A percentile compares a stretch with the other conserved stretches of the same genome.
These are phyloP conservation scores for Flaveria bidentis DNA, from an alignment of 129 eudicot species.

Conservation along the genomic window DNA sequence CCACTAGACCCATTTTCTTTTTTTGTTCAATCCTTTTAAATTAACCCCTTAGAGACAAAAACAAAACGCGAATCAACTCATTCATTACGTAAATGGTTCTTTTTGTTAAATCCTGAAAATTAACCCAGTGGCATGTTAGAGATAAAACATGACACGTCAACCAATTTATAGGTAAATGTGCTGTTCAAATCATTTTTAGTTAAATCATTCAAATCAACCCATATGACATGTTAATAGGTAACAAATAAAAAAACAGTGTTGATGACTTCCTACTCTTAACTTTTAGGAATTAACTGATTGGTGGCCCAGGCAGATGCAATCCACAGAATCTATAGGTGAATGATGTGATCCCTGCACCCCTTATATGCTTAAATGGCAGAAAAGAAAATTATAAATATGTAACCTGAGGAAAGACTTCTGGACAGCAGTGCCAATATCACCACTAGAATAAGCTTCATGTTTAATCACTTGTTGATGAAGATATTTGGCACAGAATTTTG, in stretches of 20 bases:
- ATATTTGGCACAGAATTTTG: conserved; percentile 81
- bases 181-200: no score
- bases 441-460: conserved; percentile 66
- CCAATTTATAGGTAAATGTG: no score
- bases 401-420: conserved; percentile 80
- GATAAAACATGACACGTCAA: no score
- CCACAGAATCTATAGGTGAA: not conserved
- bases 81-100: not conserved
- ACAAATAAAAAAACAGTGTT: not conserved
- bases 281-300: not conserved
- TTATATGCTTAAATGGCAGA: conserved; percentile 6
- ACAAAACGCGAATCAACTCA: not conserved
- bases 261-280: conserved; percentile 7
- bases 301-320: not conserved
- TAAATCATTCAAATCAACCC: not conserved
- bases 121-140: not conserved
- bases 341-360: not conserved
- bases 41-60: not conserved
- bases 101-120: not conserved
- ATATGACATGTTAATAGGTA: not conserved
- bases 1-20: not conserved
- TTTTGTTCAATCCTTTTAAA: not conserved
- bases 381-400: not conserved
- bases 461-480: conserved; percentile 77
- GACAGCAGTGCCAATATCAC: conserved; percentile 63